Conservation (phyloP, 2,329 filamentous ascomycete genomes). For the Hymenoscyphus salicellus region DNA sequence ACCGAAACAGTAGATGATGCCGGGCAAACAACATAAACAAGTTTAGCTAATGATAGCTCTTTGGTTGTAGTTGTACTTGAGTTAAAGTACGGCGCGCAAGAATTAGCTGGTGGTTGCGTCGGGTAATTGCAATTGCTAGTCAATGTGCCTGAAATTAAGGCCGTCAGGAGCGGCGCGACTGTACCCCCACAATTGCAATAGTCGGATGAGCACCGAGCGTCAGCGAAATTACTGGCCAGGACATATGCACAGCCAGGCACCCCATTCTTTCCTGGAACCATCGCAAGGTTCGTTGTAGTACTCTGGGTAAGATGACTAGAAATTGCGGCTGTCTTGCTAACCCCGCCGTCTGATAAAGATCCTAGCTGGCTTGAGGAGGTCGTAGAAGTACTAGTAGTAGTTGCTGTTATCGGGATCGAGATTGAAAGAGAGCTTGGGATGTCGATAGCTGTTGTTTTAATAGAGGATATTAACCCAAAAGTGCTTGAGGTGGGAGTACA, state of each 20-base stretch:
- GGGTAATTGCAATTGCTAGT: constrained; percentile 8
- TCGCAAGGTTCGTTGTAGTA: not conserved
- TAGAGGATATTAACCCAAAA: not conserved
- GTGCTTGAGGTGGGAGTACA: not conserved
- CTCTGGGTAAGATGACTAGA: not conserved
- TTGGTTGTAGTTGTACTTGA: not conserved
- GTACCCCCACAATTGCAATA: constrained; percentile 11
- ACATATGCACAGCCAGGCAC: constrained; percentile 9
- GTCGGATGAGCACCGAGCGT: constrained; percentile 1
- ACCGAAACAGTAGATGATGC: not conserved
- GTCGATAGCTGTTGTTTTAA: not conserved
- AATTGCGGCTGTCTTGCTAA: not conserved
- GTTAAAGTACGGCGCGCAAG: not conserved
- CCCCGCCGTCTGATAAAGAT: not conserved
- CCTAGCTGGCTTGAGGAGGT: not conserved
- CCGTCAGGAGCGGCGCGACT: constrained; percentile 2
- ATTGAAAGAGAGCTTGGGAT: not conserved
- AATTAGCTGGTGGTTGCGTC: constrained; percentile 5
- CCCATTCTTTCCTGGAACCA: constrained; percentile 9
- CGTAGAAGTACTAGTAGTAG: not conserved
- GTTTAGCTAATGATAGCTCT: not conserved
- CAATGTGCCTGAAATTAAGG: not conserved
- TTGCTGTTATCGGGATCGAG: not conserved
- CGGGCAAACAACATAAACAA: not conserved
- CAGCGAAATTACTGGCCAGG: not conserved